Percentiles rank a stretch among this genome's conserved stretches.
Conservation (phyloP, 768 basidiomycete species). For the Leccinum arenicola region DNA sequence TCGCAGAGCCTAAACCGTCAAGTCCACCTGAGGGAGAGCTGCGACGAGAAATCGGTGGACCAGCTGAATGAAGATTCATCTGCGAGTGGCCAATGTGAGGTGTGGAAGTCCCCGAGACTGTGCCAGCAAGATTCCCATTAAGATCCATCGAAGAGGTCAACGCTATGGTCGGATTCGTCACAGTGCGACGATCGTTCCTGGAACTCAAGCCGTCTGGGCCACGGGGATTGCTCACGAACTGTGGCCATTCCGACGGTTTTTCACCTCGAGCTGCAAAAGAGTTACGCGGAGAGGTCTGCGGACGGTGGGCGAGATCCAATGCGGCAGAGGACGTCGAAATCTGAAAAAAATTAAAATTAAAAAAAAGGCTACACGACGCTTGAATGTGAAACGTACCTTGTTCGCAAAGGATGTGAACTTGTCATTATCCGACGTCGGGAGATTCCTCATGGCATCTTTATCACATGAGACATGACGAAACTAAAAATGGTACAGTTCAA, state of each 20-base stretch:
- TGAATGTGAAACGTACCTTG: conserved; percentile 47
- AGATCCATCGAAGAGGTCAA: conserved; percentile 57
- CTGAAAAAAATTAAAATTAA: conserved; percentile 31
- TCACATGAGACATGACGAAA: conserved; percentile 18
- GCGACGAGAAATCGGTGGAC: conserved; percentile 58
- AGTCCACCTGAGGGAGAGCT: conserved; percentile 69
- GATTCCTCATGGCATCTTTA: conserved; percentile 82
- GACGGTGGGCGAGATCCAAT: conserved; percentile 86
- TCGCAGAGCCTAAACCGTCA: conserved; percentile 56
- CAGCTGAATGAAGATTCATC: conserved; percentile 31
- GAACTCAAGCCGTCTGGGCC: conserved; percentile 55
- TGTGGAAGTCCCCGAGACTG: conserved; percentile 58
- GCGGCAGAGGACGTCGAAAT: conserved; percentile 89
- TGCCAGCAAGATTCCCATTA: conserved; percentile 40
- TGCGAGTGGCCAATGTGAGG: conserved; percentile 65
- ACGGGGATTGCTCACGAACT: conserved; percentile 67
- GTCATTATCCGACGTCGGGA: conserved; percentile 87
- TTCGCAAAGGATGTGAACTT: conserved; percentile 67
- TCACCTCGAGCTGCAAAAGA: conserved; percentile 59
- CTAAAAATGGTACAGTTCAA: neutral
- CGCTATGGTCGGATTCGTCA: conserved; percentile 71
- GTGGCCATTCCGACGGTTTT: conserved; percentile 92
- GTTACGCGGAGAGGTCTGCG: conserved; percentile 72
- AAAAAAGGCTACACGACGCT: conserved; percentile 6
- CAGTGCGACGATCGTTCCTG: conserved; percentile 64